phyloP scores from a whole-genome alignment of 768 basidiomycete species.

The Termitomyces heimii region DNA sequence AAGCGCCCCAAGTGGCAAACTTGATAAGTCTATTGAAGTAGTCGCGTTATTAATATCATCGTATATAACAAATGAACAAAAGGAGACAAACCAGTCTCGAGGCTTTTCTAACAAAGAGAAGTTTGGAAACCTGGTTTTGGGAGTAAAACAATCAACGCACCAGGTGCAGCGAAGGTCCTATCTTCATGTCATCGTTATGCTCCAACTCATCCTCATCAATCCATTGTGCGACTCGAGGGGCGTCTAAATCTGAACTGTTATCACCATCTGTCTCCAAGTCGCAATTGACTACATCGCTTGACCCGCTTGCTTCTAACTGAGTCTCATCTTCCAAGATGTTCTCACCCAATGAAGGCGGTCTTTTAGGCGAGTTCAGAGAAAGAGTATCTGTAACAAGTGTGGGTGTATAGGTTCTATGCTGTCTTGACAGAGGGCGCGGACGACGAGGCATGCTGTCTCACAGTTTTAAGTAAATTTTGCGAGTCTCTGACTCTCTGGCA shows the following conservation, averaged over 20 bases:
- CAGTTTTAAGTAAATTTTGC: background rate
- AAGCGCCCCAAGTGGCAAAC: slow-evolving; percentile 58
- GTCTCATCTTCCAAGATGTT: slow-evolving; percentile 5
- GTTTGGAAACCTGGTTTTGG: background rate
- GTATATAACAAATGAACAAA: background rate
- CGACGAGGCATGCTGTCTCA: slow-evolving; percentile 28
- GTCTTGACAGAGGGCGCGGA: slow-evolving; percentile 26
- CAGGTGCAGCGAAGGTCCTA: slow-evolving; percentile 20
- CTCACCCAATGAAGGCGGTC: background rate
- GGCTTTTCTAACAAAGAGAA: background rate
- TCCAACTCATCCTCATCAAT: slow-evolving; percentile 42
- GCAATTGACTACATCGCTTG: slow-evolving; percentile 18
- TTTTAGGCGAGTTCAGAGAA: slow-evolving; percentile 9
- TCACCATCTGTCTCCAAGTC: slow-evolving; percentile 12
- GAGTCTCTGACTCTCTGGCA: background rate
- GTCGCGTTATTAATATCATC: background rate
- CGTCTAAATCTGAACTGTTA: slow-evolving; percentile 38
- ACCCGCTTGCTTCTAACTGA: background rate
- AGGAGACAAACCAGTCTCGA: slow-evolving; percentile 4
- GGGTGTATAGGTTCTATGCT: slow-evolving; percentile 1
- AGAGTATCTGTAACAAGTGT: background rate
- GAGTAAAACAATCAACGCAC: slow-evolving; percentile 15
- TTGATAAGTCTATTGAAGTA: slow-evolving; percentile 42
- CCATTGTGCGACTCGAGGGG: slow-evolving; percentile 59
- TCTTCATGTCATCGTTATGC: slow-evolving; percentile 25